Conservation (phyloP, 495 filamentous ascomycete species). For the Margaritispora aquatica region DNA sequence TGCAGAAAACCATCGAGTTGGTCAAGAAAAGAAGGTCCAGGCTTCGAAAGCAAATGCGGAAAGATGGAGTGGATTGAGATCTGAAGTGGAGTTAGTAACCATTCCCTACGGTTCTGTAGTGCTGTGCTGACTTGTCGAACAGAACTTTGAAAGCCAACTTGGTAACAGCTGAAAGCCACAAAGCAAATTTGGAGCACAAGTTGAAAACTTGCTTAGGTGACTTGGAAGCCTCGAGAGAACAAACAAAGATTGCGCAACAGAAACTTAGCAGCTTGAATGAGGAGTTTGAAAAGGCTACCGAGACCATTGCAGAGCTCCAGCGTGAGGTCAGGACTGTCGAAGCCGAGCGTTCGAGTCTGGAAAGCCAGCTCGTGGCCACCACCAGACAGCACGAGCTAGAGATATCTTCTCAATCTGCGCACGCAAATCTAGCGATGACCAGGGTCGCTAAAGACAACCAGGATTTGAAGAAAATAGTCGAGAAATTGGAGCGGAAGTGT, state of each 20-base stretch:
- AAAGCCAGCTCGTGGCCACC: background rate
- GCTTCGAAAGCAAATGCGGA: background rate
- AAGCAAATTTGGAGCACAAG: background rate
- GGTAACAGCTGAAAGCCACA: background rate
- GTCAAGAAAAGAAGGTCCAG: background rate
- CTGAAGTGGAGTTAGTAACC: no score
- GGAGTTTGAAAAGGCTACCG: background rate
- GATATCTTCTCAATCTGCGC: no score
- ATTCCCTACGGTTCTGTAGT: no score
- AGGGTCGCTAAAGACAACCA: background rate
- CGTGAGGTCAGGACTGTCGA: background rate
- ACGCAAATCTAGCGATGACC: no score
- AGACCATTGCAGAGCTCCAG: background rate
- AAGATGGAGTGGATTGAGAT: background rate
- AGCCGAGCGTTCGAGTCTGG: background rate
- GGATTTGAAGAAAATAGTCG: background rate
- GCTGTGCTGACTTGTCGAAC: background rate
- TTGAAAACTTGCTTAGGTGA: background rate
- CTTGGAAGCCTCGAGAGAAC: background rate
- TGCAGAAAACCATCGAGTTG: background rate
- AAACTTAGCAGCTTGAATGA: background rate
- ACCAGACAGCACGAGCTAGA: no score
- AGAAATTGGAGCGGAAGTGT: background rate
- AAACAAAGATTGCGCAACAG: background rate
- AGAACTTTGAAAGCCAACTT: background rate